Base-by-base conservation (phyloP, 345 rosid species). In the Moricandia moricandioides region DNA sequence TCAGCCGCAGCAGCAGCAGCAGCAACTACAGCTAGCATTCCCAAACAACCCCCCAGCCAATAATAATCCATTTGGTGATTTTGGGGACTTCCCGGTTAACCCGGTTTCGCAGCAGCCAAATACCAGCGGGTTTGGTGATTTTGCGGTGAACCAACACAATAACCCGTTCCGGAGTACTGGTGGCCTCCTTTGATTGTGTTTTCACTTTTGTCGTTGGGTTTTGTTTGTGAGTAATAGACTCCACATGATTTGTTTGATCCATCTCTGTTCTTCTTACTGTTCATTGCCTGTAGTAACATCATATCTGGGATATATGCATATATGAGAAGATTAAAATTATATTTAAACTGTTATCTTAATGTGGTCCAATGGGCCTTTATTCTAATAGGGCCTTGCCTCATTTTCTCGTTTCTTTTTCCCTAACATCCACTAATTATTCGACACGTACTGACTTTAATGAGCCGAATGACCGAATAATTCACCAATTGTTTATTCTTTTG, bases 61-160 rank as follows among this genome's bases (percentile, higher is more conserved):
- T 1, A 74, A 27, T 71, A 93, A 94, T 80, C 98, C 97, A 31
- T 94, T 91, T 57, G 91, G 92, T 4, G 91, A 88, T 74, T 73
- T 73, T 45, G 82, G 71, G 39, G 55, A 43, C 0, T 79, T 62
- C 31, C 78, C 82, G 54, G 82, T 61, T 27, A 73, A 78, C 43
- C 81, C 55, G 59, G 65, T 55, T 3, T 62, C 79, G 1, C 82
- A 79, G 47, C 79, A 73, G 58, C 68, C 78, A 33, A 63, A 79
- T n/a, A 74, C 67, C 8, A 74, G 11, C 9, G 75, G 75, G n/a
- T 79, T 56, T 57, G 82, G 82, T 40, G 74, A 74, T 74, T 79
- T 79, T 2, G 66, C 79, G 27, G 82, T 65, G n/a, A 79, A 79
- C 64, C 79, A 69, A 49, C 76, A 74, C 13, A 74, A 69, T 17